Evolutionary conservation across 2,329 filamentous ascomycete genomes (phyloP).

Genomic region (Zasmidium cellare): DNA sequence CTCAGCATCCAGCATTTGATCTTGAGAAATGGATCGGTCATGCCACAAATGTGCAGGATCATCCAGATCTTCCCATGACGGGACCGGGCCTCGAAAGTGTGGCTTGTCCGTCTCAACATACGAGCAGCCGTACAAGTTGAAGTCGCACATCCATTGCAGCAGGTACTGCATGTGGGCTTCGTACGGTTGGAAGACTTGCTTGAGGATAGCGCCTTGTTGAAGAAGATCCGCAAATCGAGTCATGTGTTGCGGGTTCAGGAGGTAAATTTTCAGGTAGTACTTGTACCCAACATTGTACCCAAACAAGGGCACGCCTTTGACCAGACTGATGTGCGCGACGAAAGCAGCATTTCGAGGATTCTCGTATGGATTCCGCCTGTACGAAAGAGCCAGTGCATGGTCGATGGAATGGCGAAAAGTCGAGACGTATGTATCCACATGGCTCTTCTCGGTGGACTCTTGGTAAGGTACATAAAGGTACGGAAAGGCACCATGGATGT

Average conservation of each 20-base stretch:
- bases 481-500: conserved; percentile 92
- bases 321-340: conserved; percentile 85
- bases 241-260: conserved; percentile 84
- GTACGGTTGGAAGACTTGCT: conserved; percentile 81
- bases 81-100: conserved; percentile 74
- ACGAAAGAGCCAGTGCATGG: conserved; percentile 82
- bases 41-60: conserved; percentile 74
- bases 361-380: conserved; percentile 72
- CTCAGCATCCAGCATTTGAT: conserved; percentile 61
- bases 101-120: conserved; percentile 73
- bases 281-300: conserved; percentile 91
- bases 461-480: conserved; percentile 73
- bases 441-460: conserved; percentile 23
- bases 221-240: conserved; percentile 84
- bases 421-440: conserved; percentile 74
- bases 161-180: conserved; percentile 92
- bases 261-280: conserved; percentile 91
- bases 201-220: conserved; percentile 84
- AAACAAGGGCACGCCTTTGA: conserved; percentile 94
- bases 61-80: conserved; percentile 64
- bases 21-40: conserved; percentile 64
- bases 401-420: conserved; percentile 85
- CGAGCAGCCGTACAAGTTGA: conserved; percentile 92
- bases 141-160: conserved; percentile 97
- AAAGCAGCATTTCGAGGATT: conserved; percentile 63